Conservation (phyloP, 1,284 basidiomycete species). For the Cerrena zonata region DNA sequence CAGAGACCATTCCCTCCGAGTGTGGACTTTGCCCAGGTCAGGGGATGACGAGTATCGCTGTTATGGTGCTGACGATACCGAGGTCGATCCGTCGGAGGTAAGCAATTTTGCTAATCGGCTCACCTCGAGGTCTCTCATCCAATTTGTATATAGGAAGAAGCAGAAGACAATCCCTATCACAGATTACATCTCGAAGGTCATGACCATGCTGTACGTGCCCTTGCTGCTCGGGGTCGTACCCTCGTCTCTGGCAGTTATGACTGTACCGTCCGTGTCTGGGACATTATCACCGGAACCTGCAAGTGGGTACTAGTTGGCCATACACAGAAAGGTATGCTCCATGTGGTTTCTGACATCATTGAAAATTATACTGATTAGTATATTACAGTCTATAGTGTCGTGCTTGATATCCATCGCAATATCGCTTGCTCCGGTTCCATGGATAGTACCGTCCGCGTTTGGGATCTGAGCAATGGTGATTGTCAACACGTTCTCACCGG, state of each 20-base stretch:
- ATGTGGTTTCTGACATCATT: constrained; percentile 1
- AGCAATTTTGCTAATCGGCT: constrained; percentile 19
- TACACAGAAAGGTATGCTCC: constrained; percentile 74
- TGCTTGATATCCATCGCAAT: constrained; percentile 77
- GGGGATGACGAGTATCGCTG: constrained; percentile 74
- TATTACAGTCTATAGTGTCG: constrained; percentile 78
- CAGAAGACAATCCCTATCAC: constrained; percentile 87
- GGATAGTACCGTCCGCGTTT: constrained; percentile 91
- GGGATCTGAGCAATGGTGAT: constrained; percentile 78
- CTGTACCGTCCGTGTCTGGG: constrained; percentile 89
- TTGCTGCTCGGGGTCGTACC: constrained; percentile 85
- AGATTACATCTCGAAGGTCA: constrained; percentile 81
- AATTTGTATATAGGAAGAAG: constrained; percentile 47
- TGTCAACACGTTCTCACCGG: constrained; percentile 77
- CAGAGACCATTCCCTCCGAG: constrained; percentile 81
- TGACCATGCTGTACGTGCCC: constrained; percentile 82
- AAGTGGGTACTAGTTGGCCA: constrained; percentile 81
- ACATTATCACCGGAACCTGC: constrained; percentile 82
- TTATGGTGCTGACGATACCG: constrained; percentile 61
- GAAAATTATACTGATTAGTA: neutral
- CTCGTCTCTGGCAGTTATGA: constrained; percentile 95
- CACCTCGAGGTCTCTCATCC: constrained; percentile 6
- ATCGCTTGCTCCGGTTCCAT: constrained; percentile 92
- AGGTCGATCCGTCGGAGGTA: constrained; percentile 66
- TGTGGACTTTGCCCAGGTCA: constrained; percentile 82